Base-by-base conservation (phyloP, 257 asterid genomes). In the Voacanga thouarsii region DNA sequence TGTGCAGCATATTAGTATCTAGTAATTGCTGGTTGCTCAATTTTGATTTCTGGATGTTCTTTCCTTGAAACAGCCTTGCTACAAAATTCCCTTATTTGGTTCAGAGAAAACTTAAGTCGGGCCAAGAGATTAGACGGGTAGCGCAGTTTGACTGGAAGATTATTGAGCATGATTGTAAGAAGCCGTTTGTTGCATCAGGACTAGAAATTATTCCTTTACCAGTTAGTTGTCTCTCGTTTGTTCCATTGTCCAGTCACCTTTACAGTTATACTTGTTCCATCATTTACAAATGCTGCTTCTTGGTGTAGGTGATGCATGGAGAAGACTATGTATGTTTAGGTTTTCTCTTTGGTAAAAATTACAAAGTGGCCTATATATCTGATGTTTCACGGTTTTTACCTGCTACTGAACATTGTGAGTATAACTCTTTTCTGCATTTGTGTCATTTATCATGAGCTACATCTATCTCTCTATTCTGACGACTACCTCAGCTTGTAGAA, bases 221-320 rank as follows among this genome's bases (percentile, higher is more conserved):
- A 43, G 99, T 93, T 74, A 87, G 93, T 89, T 79, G 80, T 71
- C 76, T 77, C 83, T 78, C 82, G 71, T 83, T 66, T 75, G 4
- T 78, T 68, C 72, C 73, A 71, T 75, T 72, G 41, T 6, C 67
- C 18, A 18, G 71, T 33, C 69, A 79, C 75, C 79, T 71, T 64
- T 77, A 73, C 56, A 41, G 74, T 71, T 49, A 72, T 88, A 39
- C 70, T 18, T 60, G 43, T 75, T 74, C 71, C 47, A 79, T 71
- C 66, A 57, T 79, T 59, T 51, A 70, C 79, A 37, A 78, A 82
- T 78, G 66, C 78, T 83, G 78, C 71, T 69, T 57, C 76, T 24
- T 74, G 56, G 49, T 78, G 80, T 78, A 96, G 99, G 99, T 96
- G 84, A 96, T 96, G 99, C 99, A 96, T 75, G 99, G 99, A 57